phyloP scores from a whole-genome alignment of 331 rosid genomes.

The Telfairia occidentalis region DNA sequence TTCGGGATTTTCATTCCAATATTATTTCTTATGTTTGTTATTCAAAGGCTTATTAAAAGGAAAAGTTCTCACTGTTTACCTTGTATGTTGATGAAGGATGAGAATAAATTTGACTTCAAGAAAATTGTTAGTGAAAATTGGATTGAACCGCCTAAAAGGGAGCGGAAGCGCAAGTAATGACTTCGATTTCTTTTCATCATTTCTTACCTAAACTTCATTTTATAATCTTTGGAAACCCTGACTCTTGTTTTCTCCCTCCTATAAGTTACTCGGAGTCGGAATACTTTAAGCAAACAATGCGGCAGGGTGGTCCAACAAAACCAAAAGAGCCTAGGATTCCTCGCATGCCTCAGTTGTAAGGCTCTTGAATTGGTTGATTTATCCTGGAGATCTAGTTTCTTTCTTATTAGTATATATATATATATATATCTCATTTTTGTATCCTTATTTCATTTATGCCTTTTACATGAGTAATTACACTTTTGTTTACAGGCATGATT shows the following conservation, averaged over 20 bases:
- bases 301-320: conserved; percentile 87
- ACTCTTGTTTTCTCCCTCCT: conserved; percentile 11
- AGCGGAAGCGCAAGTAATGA: conserved; percentile 85
- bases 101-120: conserved; percentile 81
- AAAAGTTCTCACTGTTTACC: conserved; percentile 1
- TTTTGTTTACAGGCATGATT: conserved; percentile 61
- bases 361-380: conserved; percentile 9
- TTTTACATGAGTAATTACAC: not conserved
- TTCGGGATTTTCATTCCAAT: not conserved
- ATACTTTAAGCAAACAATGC: conserved; percentile 95
- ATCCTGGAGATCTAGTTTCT: not conserved
- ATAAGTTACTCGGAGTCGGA: conserved; percentile 86
- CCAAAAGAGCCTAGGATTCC: conserved; percentile 98
- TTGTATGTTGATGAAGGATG: conserved; percentile 50
- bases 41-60: not conserved
- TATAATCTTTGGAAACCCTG: conserved; percentile 6
- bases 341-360: conserved; percentile 96
- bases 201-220: not conserved
- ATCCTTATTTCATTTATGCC: not conserved
- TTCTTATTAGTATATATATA: not conserved
- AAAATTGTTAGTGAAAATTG: conserved; percentile 92
- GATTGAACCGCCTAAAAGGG: conserved; percentile 96
- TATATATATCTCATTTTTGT: not conserved
- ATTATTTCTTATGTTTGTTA: conserved; percentile 1
- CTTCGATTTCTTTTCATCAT: not conserved